Evolutionary conservation across 139 green algal genomes (phyloP), one percentile per base, ranked within the genome.

Genomic region (Coelastrella sp.): DNA sequence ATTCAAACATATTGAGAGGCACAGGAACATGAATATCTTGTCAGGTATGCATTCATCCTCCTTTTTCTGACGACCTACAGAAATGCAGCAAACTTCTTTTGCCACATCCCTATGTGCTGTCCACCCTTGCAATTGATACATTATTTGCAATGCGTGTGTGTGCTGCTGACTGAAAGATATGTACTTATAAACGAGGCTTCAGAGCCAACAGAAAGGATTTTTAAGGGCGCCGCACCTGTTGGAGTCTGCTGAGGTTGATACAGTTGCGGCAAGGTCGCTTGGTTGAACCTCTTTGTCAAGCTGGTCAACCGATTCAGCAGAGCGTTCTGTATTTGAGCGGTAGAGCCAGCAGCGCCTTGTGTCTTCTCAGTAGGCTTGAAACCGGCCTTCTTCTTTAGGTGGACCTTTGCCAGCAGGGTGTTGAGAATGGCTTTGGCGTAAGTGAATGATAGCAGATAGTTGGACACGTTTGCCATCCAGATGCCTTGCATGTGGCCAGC

Each of bases 351-450:
- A 2, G 32, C 41, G 8, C 60, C 75, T 15, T 27, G 48, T 0
- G 82, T 75, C 69, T 87, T 87, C 27, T 83, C 69, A 30, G 82
- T 87, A 0, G 45, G 48, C 40, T 87, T 87, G 53, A 87, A 87
- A 25, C 69, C 82, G 0, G 69, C 82, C 82, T 87, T 87, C 34
- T 78, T 79, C 53, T 87, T 87, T n/a, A 87, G 30, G 71, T 82
- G 69, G 17, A 87, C 19, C 40, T 82, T 81, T n/a, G 81, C 43
- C 68, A 86, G 67, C 68, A 86, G 9, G 30, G 81, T 86, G 68
- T 86, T 86, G 68, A 35, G 4, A 21, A 86, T 81, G 53, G 81
- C 81, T 73, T 87, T 87, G 41, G 51, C 35, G 72, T 88, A 88
- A 0, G 83, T 88, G 60, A 84, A 84, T 23, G 69, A 73, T 30